phyloP scores from a whole-genome alignment of 371 early-diverging fungal genomes.

The Apophysomyces sp. region DNA sequence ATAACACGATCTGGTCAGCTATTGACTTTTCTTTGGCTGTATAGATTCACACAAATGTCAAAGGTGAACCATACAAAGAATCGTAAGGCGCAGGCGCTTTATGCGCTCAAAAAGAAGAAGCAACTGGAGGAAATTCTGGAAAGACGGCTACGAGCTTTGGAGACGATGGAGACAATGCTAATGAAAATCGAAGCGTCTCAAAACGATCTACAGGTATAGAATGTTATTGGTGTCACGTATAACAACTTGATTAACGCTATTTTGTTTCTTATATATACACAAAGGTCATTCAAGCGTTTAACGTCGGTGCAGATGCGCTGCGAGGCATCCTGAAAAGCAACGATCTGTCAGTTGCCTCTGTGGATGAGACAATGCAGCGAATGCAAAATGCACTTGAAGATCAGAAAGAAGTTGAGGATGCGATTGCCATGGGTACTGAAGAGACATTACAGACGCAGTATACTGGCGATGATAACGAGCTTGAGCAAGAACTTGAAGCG shows the following conservation, averaged over 20 bases:
- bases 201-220: constrained; percentile 57
- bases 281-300: constrained; percentile 55
- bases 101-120: constrained; percentile 46
- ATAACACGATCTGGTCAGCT: not conserved
- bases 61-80: constrained; percentile 26
- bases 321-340: constrained; percentile 27
- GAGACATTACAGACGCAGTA: constrained; percentile 8
- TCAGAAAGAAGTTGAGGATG: constrained; percentile 55
- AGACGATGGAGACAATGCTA: constrained; percentile 54
- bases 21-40: not conserved
- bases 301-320: constrained; percentile 51
- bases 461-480: constrained; percentile 31
- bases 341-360: constrained; percentile 37
- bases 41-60: constrained; percentile 13
- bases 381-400: constrained; percentile 51
- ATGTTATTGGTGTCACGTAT: not conserved
- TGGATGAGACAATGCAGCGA: constrained; percentile 50
- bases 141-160: constrained; percentile 47
- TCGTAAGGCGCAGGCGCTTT: constrained; percentile 44
- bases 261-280: not conserved
- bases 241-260: not conserved
- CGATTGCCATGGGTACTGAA: constrained; percentile 33
- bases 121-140: constrained; percentile 37
- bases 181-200: constrained; percentile 54
- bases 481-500: constrained; percentile 48